These are phyloP conservation scores for Dioscorea alata DNA, from an alignment of 106 monocot genomes.

Conservation along the genomic window DNA sequence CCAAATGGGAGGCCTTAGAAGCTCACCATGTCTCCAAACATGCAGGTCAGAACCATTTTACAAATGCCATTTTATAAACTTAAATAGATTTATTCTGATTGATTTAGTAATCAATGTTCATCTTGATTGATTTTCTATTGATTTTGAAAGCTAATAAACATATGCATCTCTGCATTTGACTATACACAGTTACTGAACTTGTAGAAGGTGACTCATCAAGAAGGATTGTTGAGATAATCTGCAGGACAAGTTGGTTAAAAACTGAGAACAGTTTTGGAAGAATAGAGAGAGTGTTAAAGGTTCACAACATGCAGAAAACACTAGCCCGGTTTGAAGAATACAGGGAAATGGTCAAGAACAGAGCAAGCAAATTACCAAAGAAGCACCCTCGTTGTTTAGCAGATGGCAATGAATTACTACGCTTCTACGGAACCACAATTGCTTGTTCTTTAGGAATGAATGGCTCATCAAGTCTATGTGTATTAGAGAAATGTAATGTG, in stretches of 20 bases:
- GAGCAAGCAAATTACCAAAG: constrained; percentile 80
- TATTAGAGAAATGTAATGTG: constrained; percentile 59
- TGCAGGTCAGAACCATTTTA: constrained; percentile 44
- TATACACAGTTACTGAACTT: constrained; percentile 68
- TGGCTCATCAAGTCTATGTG: constrained; percentile 67
- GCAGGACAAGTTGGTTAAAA: constrained; percentile 77
- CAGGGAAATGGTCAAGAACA: constrained; percentile 68
- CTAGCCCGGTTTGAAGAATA: constrained; percentile 83
- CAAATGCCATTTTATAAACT: background rate
- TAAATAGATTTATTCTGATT: background rate
- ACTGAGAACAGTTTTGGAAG: constrained; percentile 55
- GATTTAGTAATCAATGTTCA: background rate
- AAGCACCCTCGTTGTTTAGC: constrained; percentile 95
- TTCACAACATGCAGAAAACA: constrained; percentile 89
- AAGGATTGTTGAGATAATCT: constrained; percentile 97
- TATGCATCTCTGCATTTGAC: background rate
- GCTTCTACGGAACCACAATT: constrained; percentile 81
- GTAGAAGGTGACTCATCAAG: constrained; percentile 94
- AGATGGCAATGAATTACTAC: constrained; percentile 86
- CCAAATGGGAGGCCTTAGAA: constrained; percentile 68
- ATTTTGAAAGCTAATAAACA: background rate
- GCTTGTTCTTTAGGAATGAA: constrained; percentile 64
- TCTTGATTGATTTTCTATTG: background rate
- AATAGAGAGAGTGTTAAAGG: constrained; percentile 88
- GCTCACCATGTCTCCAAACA: constrained; percentile 93